Evolutionary conservation across 768 basidiomycete genomes (phyloP), one percentile per base, ranked within the genome.

Genomic region (Pleurotus tuoliensis): DNA sequence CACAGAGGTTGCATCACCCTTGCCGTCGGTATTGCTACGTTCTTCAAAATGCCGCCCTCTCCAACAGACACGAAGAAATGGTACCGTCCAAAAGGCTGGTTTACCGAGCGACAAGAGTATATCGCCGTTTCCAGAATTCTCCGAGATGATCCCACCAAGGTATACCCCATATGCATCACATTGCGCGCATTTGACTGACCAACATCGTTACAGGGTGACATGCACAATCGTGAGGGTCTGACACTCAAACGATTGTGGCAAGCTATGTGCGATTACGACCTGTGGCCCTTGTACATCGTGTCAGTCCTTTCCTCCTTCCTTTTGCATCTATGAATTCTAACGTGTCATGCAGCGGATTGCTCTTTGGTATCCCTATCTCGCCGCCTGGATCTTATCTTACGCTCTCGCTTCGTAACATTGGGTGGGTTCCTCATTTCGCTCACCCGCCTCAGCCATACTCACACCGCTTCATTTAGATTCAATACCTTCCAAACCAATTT

Each of bases 141-240:
- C 18, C 74, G 85, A 5, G 85, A 86, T 64, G 84, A 86, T 63
- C 84, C 84, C 3, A 75, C 77, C 6, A 86, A 84, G 70, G 80
- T 75, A 16, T 1, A 61, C 59, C 2, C 12, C 13, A 7, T 34
- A 13, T n/a, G 1, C 34, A 7, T 22, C 40, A 24, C 9, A 22
- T 0, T 18, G 13, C 6, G 13, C 13, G n/a, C 47, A 16, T 34
- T 43, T 15, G 46, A 18, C 5, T 22, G 22, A n/a, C 18, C 16
- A 5, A 47, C 43, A 16, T 16, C 18, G 13, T 50, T 54, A 2
- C 43, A 82, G 78, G 80, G 80, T 1, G 83, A 84, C 56, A 86
- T 88, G 87, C 85, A 86, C 67, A 88, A 88, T 58, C 80, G 87
- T 41, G 79, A 88, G 67, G 83, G 79, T 0, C 62, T 88, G 11